Conservation (phyloP, 495 filamentous ascomycete species). For the Hypoxylon crocopeplum region DNA sequence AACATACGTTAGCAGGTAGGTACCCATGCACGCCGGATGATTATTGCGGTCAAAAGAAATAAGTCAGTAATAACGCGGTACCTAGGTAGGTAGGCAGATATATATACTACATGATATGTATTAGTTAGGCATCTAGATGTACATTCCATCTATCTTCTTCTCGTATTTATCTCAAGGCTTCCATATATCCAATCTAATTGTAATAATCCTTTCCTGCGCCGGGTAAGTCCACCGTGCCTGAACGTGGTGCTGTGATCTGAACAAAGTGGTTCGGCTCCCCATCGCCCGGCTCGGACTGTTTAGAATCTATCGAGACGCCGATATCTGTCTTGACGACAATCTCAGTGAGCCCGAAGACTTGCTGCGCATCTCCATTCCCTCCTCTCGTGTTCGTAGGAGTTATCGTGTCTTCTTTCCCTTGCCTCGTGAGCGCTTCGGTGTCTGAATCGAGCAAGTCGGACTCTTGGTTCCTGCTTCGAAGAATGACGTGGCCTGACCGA, state of each 20-base stretch:
- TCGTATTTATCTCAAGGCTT: too few relatives aligned
- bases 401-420: constrained; percentile 14
- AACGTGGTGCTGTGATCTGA: constrained; percentile 29
- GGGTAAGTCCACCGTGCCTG: constrained; percentile 19
- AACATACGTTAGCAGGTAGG: too few relatives aligned
- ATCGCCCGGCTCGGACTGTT: constrained; percentile 22
- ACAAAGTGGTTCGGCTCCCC: constrained; percentile 24
- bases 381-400: constrained; percentile 14
- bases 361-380: constrained; percentile 4
- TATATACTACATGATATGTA: too few relatives aligned
- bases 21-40: too few relatives aligned
- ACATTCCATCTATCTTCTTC: too few relatives aligned
- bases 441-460: constrained; percentile 30
- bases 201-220: constrained; percentile 18
- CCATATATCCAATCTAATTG: neutral
- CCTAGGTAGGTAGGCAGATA: too few relatives aligned
- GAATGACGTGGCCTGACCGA: constrained; percentile 27
- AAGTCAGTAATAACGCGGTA: too few relatives aligned
- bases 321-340: constrained; percentile 39
- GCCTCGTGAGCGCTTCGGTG: constrained; percentile 32
- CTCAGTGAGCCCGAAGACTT: constrained; percentile 18
- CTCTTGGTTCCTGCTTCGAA: constrained; percentile 30
- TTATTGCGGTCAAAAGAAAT: too few relatives aligned
- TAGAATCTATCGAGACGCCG: constrained; percentile 30
- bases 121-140: neutral